Evolutionary conservation across 208 protist species (phyloP), one percentile per base, ranked within the genome.

Genomic region (Acanthamoeba culbertsoni): DNA sequence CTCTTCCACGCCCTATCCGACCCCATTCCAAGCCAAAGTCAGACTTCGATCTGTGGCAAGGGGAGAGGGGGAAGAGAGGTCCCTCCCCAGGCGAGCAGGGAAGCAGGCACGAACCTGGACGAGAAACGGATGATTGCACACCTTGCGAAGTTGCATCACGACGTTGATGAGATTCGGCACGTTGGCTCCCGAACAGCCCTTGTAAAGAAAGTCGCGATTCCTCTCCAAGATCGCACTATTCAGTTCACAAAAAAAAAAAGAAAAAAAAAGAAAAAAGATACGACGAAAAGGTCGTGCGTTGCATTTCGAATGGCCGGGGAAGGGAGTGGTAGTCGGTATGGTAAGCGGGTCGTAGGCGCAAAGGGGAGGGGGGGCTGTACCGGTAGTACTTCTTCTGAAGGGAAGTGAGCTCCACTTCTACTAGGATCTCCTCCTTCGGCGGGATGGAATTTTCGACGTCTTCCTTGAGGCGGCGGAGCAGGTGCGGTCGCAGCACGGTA

Each of bases 401-500:
- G 96, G 95, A 46, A 57, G 96, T 90, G 91, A 96, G 35, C 97
- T 98, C 93, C 96, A 96, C 94, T 95, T 97, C 93, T 62, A 96
- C 96, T 96, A 99, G 59, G 97, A 94, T 94, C 95, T 97, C 99
- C 33, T 99, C 96, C 93, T 99, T 99, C 3, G 98, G 98, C 43
- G 99, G 98, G 71, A 99, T 98, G 88, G 96, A 97, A 59, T 99
- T 98, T 91, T 99, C 99, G 43, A 99, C 98, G 43, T 98, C 97
- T 28, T 96, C 96, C 93, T 99, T 99, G 43, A 98, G 98, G 93
- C 99, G 97, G 28, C 99, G 98, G 55, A 99, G 96, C 91, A n/a
- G n/a, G n/a, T n/a, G n/a, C n/a, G n/a, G n/a, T n/a, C n/a, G n/a
- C n/a, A n/a, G n/a, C n/a, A n/a, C n/a, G n/a, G n/a, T n/a, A n/a